These are phyloP conservation scores for Solanum lycopersicoides DNA, from an alignment of 257 asterid genomes.

Conservation along the genomic window DNA sequence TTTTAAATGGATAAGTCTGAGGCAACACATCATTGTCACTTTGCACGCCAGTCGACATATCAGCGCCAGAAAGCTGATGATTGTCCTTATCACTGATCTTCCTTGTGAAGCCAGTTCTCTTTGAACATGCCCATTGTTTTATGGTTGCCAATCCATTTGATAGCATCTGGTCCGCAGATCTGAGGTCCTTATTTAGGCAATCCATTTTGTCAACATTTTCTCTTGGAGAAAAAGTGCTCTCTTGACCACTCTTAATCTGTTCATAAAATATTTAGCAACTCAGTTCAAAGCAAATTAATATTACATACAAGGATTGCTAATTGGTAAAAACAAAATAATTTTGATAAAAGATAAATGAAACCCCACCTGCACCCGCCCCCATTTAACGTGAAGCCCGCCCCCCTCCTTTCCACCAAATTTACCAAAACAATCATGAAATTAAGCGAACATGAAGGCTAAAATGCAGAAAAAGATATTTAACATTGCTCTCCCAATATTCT, in stretches of 20 bases:
- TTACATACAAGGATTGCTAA: neutral
- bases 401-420: neutral
- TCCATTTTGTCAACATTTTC: constrained; percentile 19
- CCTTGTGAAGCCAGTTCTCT: constrained; percentile 46
- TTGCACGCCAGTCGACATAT: constrained; percentile 6
- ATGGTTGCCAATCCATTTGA: constrained; percentile 37
- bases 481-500: neutral
- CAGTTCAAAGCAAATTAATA: neutral
- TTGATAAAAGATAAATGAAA: neutral
- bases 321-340: neutral
- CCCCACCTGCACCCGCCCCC: neutral
- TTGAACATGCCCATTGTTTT: constrained; percentile 62
- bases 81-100: constrained; percentile 27
- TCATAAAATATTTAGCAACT: neutral
- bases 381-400: neutral
- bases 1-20: constrained; percentile 4
- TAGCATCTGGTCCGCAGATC: constrained; percentile 19
- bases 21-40: constrained; percentile 12
- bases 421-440: neutral
- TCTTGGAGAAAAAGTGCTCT: constrained; percentile 13
- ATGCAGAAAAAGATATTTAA: neutral
- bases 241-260: constrained; percentile 35
- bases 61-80: constrained; percentile 21
- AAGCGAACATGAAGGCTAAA: neutral
- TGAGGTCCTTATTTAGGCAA: constrained; percentile 11